A percentile compares a stretch with the other conserved stretches of the same genome.
These are phyloP conservation scores for Scedosporium dehoogii DNA, from an alignment of 2,329 filamentous ascomycete genomes.

Conservation along the genomic window DNA sequence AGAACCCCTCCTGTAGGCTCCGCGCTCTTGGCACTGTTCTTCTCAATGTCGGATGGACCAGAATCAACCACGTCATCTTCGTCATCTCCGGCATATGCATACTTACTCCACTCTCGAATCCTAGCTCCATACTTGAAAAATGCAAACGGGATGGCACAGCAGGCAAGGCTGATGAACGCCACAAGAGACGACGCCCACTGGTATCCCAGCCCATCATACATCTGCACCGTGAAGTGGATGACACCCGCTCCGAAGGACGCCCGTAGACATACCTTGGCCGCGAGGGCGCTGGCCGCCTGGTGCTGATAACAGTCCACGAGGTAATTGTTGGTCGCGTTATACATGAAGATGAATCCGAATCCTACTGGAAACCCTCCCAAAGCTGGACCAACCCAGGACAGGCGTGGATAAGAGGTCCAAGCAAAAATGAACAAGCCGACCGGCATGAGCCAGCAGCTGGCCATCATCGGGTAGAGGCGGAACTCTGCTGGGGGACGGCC, in stretches of 20 bases:
- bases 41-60: neutral
- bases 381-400: conserved; percentile 48
- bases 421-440: conserved; percentile 56
- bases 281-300: conserved; percentile 65
- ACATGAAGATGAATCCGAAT: conserved; percentile 50
- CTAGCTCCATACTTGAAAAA: conserved; percentile 61
- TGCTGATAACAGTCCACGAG: conserved; percentile 63
- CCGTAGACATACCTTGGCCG: conserved; percentile 61
- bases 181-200: conserved; percentile 69
- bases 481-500: conserved; percentile 50
- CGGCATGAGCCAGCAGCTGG: conserved; percentile 50
- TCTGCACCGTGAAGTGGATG: conserved; percentile 57
- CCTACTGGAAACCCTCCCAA: conserved; percentile 39
- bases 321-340: conserved; percentile 57
- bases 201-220: conserved; percentile 52
- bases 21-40: neutral
- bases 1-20: neutral
- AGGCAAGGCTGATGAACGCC: conserved; percentile 62
- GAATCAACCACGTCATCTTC: neutral
- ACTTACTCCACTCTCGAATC: conserved; percentile 6
- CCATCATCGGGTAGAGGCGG: conserved; percentile 47
- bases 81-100: neutral
- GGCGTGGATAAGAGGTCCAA: conserved; percentile 46
- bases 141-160: conserved; percentile 64
- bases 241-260: conserved; percentile 64